These are phyloP conservation scores for Suillus brevipes DNA, from an alignment of 768 basidiomycete species.

Conservation along the genomic window DNA sequence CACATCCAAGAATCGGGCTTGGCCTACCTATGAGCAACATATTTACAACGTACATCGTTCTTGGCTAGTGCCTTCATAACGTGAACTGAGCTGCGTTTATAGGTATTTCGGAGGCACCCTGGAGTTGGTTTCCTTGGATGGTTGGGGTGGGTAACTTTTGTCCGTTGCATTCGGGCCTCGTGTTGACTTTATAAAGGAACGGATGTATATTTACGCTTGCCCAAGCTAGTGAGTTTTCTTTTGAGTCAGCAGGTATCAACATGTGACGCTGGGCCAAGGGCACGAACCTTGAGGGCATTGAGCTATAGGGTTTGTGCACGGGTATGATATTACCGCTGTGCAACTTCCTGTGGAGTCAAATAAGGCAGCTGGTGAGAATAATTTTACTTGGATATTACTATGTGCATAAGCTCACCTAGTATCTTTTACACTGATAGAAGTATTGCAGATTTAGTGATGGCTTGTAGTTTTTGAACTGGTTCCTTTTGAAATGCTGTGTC, in stretches of 20 bases:
- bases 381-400: neutral
- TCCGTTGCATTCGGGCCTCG: neutral
- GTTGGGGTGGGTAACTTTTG: slow-evolving; percentile 64
- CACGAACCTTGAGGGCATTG: slow-evolving; percentile 83
- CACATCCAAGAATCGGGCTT: slow-evolving; percentile 72
- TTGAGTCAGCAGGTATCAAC: neutral
- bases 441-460: neutral
- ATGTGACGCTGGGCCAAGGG: slow-evolving; percentile 47
- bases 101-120: slow-evolving; percentile 85
- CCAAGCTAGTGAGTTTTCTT: slow-evolving; percentile 64
- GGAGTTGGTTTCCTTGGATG: slow-evolving; percentile 76
- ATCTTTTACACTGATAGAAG: neutral
- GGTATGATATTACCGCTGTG: neutral
- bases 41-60: slow-evolving; percentile 65
- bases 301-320: slow-evolving; percentile 46
- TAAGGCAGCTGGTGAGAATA: neutral
- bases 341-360: neutral
- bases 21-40: slow-evolving; percentile 90
- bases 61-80: neutral
- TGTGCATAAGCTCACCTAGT: neutral
- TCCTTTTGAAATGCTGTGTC: neutral
- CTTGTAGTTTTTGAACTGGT: neutral
- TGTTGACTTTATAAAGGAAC: slow-evolving; percentile 51
- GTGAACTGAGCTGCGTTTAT: neutral
- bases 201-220: slow-evolving; percentile 78